A percentile compares a stretch with the other conserved stretches of the same genome.
Conservation (phyloP, 306 rosid species). For the Inga oerstediana region DNA sequence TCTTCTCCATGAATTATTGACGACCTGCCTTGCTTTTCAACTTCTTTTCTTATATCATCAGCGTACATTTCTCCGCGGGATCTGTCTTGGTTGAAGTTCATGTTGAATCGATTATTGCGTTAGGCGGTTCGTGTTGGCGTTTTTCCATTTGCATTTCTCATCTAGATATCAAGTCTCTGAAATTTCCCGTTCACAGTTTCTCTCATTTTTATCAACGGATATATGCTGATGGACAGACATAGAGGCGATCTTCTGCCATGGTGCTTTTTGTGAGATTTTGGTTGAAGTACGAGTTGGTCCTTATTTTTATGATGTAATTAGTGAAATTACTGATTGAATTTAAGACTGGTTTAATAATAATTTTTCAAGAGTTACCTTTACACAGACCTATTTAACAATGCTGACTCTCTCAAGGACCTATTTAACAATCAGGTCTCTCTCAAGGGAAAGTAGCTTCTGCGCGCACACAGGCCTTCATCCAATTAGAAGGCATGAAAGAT, state of each 20-base stretch:
- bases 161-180: too few species aligned
- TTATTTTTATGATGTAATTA: not conserved
- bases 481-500: too few species aligned
- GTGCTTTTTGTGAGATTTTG: too few species aligned
- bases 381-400: not conserved
- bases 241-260: not conserved
- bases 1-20: not conserved
- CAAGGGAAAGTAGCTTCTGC: not conserved
- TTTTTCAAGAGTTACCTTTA: not conserved
- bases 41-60: not conserved
- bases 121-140: not conserved
- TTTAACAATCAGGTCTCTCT: not conserved
- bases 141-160: not conserved
- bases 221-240: not conserved
- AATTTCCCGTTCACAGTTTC: not conserved
- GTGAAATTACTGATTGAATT: not conserved
- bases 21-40: not conserved
- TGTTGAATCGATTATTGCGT: not conserved
- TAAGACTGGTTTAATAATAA: not conserved
- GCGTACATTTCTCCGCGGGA: not conserved
- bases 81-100: not conserved
- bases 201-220: not conserved
- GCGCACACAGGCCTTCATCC: too few species aligned
- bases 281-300: not conserved
- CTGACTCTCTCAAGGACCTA: not conserved